Conservation (phyloP, 2,329 filamentous ascomycete genomes). For the Daldinia sp. region DNA sequence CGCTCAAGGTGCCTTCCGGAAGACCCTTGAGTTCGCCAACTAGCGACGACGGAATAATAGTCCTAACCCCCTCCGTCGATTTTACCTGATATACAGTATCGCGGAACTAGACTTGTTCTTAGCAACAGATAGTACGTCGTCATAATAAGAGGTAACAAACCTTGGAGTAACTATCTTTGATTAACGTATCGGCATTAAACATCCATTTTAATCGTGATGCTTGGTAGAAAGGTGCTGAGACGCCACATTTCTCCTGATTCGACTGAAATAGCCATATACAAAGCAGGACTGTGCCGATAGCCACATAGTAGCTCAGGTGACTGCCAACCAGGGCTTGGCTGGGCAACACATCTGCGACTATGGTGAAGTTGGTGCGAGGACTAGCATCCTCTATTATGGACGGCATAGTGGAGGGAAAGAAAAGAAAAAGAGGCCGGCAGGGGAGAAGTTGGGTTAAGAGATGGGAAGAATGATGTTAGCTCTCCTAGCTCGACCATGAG, state of each 20-base stretch:
- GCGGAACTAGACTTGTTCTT: slow-evolving; percentile 51
- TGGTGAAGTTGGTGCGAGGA: slow-evolving; percentile 36
- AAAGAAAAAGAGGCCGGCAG: neutral
- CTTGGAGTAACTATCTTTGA: slow-evolving; percentile 60
- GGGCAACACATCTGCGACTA: slow-evolving; percentile 36
- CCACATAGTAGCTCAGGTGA: slow-evolving; percentile 53
- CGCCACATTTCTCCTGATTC: slow-evolving; percentile 42
- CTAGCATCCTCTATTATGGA: slow-evolving; percentile 38
- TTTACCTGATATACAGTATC: slow-evolving; percentile 61
- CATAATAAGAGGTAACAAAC: slow-evolving; percentile 42
- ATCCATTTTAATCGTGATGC: slow-evolving; percentile 60
- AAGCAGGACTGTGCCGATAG: slow-evolving; percentile 49
- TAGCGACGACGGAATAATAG: slow-evolving; percentile 56
- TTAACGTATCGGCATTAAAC: slow-evolving; percentile 57
- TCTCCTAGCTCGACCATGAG: slow-evolving; percentile 34
- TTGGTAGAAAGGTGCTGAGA: slow-evolving; percentile 57
- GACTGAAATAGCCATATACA: slow-evolving; percentile 52
- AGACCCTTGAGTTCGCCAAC: slow-evolving; percentile 57
- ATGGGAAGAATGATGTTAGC: slow-evolving; percentile 11
- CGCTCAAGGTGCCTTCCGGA: slow-evolving; percentile 58
- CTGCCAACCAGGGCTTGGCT: slow-evolving; percentile 42
- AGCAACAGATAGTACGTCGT: neutral
- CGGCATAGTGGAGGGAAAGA: slow-evolving; percentile 22
- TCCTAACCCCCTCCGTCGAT: slow-evolving; percentile 59
- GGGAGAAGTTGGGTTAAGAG: slow-evolving; percentile 15